phyloP scores from a whole-genome alignment of 805 yeast genomes.

The Starmerella asiatica region DNA sequence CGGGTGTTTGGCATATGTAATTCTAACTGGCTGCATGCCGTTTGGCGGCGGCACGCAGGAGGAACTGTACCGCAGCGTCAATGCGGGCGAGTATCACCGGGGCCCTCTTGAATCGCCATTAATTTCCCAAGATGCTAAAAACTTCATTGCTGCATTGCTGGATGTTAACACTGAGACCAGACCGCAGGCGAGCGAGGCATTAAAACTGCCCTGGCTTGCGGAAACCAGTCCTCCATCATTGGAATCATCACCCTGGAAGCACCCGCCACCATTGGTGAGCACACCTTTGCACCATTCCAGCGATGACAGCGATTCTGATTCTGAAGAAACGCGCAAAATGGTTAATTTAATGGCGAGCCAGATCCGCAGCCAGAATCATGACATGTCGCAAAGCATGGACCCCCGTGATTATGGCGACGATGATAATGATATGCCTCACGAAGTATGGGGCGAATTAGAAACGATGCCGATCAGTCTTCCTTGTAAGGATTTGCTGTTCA shows the following conservation, averaged over 20 bases:
- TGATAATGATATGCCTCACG: constrained; percentile 32
- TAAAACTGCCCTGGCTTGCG: constrained; percentile 70
- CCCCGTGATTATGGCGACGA: constrained; percentile 21
- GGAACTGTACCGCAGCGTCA: constrained; percentile 62
- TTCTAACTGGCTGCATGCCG: constrained; percentile 85
- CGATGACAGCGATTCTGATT: constrained; percentile 15
- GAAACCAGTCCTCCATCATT: constrained; percentile 1
- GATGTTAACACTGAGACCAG: constrained; percentile 65
- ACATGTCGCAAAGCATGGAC: constrained; percentile 13
- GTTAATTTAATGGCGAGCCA: constrained; percentile 14
- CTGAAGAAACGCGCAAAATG: constrained; percentile 13
- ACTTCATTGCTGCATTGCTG: constrained; percentile 55
- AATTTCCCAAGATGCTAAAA: constrained; percentile 54
- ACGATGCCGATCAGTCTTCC: constrained; percentile 39
- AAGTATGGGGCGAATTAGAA: constrained; percentile 48
- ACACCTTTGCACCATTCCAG: background rate
- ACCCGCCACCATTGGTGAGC: background rate
- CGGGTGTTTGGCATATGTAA: constrained; percentile 86
- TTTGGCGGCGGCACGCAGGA: constrained; percentile 89
- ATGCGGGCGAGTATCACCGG: constrained; percentile 65
- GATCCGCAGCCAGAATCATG: constrained; percentile 7
- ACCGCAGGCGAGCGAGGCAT: constrained; percentile 61
- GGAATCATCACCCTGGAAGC: background rate
- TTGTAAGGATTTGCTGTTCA: constrained; percentile 40
- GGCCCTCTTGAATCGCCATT: constrained; percentile 43